Evolutionary conservation across 208 protist species (phyloP), one percentile per base, ranked within the genome.

Genomic region (Acanthamoeba rhysodes): DNA sequence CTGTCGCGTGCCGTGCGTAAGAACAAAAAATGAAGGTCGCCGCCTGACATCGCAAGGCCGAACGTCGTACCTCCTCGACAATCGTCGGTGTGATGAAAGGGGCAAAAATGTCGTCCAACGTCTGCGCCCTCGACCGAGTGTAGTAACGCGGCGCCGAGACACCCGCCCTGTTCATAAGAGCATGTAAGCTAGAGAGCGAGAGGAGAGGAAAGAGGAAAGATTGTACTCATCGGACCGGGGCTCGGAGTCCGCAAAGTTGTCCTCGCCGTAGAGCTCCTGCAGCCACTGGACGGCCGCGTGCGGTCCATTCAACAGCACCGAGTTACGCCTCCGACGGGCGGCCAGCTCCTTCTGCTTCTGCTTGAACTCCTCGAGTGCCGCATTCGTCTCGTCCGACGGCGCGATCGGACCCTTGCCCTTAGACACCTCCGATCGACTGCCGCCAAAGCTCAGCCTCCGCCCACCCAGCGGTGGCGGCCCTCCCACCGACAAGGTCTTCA

Each of bases 361-460:
- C 45, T 59, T 87, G 78, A 87, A 87, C 78, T 87, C 78, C 29
- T 87, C 78, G 20, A 87, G 78, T 2, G 78, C 78, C 48, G 78
- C 78, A 48, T 87, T 87, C n/a, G n/a, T n/a, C 20, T 87, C 78
- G 78, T 87, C 78, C 70, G 68, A 32, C 32, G 70, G 29, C 70
- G 7, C 70, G n/a, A 8, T 22, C 32, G 70, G 37, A 14, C 32
- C 29, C 70, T 34, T 48, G 70, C 16, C 70, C 32, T 10, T 18
- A 0, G 55, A 24, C 14, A 59, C 20, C 55, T 59, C 53, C 18
- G 55, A 76, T 20, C 27, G 32, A 41, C 2, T 29, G 68, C 68
- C 68, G 68, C 27, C 64, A 70, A 24, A 24, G n/a, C 68, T 76
- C 68, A 76, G 68, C n/a, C 68, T 76, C 5, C 68, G 68, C 32